Base-by-base conservation (phyloP, 2,329 filamentous ascomycete species). In the Rutstroemia sp. region DNA sequence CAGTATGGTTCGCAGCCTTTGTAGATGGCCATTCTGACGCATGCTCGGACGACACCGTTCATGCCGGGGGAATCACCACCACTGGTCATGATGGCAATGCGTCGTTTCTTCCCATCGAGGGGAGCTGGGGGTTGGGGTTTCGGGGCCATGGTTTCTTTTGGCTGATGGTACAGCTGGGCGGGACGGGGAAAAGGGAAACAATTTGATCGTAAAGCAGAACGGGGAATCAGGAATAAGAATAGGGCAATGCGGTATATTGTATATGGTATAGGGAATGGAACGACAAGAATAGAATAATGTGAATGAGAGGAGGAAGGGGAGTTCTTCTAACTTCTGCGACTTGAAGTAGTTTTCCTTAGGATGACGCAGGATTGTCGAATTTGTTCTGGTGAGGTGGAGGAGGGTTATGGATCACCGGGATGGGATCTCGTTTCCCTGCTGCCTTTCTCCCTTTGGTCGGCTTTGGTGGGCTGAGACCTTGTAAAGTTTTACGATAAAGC, bases 1-100 rank as follows among this genome's bases (percentile, higher is more conserved):
- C 86, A 89, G 67, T 82, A 94, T 59, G 87, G 80, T 66, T 92
- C 88, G 69, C 88, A 92, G 60, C 82, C 86, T 72, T 88, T 82
- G 72, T 94, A 85, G 64, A 97, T 90, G 51, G 91, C 83, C 81
- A 91, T 96, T 65, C 94, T 88, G 58, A 99, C 89, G 27, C 96
- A 84, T 23, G 86, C 85, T 63, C 86, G 77, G 19, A 88, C 85
- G 38, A 82, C 84, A 46, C 82, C 85, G 68, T 87, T 88, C 86
- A 90, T 90, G 61, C 86, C 86, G 4, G 85, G 86, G 16, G 85
- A 83, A 74, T 90, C 86, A 65, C 86, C 86, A 62, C 86, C 86
- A 61, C 83, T 87, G 61, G 86, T 90, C 79, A 90, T 82, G 65
- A 89, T 80, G 25, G 79, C 86, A 67, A 90, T 87, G 6, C 66